phyloP scores from a whole-genome alignment of 176 grass and related monocot species.

The Cocos nucifera region DNA sequence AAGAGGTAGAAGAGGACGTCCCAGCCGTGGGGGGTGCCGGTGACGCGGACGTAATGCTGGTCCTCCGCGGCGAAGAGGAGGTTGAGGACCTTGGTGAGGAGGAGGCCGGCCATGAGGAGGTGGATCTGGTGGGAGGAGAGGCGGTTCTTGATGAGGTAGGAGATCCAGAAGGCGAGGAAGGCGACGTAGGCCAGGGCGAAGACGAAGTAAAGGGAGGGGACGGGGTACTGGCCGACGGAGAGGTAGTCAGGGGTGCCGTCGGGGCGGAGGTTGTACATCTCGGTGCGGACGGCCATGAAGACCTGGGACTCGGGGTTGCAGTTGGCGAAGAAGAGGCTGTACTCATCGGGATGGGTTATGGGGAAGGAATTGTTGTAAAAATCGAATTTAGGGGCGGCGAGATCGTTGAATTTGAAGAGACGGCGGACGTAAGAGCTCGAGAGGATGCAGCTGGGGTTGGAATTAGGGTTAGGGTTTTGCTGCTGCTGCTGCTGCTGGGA shows the following conservation, averaged over 20 bases:
- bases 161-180: conserved; percentile 62
- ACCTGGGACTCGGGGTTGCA: conserved; percentile 45
- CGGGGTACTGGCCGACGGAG: conserved; percentile 64
- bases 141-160: conserved; percentile 65
- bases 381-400: background rate
- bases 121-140: conserved; percentile 79
- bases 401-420: conserved; percentile 55
- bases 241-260: conserved; percentile 70
- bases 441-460: conserved; percentile 53
- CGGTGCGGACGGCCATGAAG: conserved; percentile 68
- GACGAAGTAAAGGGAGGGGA: conserved; percentile 60
- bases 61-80: conserved; percentile 84
- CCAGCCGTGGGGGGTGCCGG: conserved; percentile 69
- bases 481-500: conserved; percentile 41
- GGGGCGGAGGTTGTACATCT: conserved; percentile 69
- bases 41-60: conserved; percentile 71
- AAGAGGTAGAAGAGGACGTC: conserved; percentile 95
- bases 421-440: conserved; percentile 51
- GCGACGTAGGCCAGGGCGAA: conserved; percentile 57
- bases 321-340: conserved; percentile 91
- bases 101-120: conserved; percentile 86
- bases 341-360: conserved; percentile 73
- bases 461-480: conserved; percentile 21
- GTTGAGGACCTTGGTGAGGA: conserved; percentile 61
- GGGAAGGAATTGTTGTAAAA: conserved; percentile 27